A percentile compares a stretch with the other conserved stretches of the same genome.
Evolutionary conservation across 2,329 filamentous ascomycete genomes (phyloP).

Genomic region (Alternaria sp.): DNA sequence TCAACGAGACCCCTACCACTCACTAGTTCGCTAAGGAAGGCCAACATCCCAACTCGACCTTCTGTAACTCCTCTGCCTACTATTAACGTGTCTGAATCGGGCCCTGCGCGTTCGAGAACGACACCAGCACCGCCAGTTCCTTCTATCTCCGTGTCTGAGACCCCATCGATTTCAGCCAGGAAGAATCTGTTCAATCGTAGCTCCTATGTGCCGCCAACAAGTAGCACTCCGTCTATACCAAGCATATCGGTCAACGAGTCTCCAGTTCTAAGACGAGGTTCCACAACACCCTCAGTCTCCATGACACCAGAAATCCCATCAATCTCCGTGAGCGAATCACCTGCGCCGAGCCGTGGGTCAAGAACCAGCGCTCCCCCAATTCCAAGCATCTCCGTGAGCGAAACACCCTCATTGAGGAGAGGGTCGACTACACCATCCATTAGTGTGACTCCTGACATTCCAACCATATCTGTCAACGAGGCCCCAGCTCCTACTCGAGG

Average conservation of each 20-base stretch:
- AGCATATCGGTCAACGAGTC: conserved; percentile 36
- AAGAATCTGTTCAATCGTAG: conserved; percentile 22
- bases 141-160: conserved; percentile 31
- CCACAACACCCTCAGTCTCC: conserved; percentile 20
- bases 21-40: conserved; percentile 34
- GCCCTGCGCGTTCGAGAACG: conserved; percentile 35
- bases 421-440: conserved; percentile 20
- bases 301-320: conserved; percentile 37
- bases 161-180: conserved; percentile 36
- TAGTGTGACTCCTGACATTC: conserved; percentile 35
- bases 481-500: conserved; percentile 21
- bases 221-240: conserved; percentile 31
- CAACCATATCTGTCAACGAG: conserved; percentile 40
- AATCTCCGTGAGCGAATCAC: conserved; percentile 39
- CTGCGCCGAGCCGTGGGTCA: conserved; percentile 16
- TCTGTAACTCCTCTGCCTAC: conserved; percentile 45
- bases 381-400: conserved; percentile 16
- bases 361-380: conserved; percentile 10
- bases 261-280: conserved; percentile 17
- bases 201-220: conserved; percentile 25
- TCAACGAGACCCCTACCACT: conserved; percentile 39
- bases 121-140: conserved; percentile 33
- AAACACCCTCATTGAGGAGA: conserved; percentile 26
- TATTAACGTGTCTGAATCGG: conserved; percentile 61
- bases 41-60: conserved; percentile 37